Conservation (phyloP, 106 monocot genomes). For the Dendrobium chrysotoxum region DNA sequence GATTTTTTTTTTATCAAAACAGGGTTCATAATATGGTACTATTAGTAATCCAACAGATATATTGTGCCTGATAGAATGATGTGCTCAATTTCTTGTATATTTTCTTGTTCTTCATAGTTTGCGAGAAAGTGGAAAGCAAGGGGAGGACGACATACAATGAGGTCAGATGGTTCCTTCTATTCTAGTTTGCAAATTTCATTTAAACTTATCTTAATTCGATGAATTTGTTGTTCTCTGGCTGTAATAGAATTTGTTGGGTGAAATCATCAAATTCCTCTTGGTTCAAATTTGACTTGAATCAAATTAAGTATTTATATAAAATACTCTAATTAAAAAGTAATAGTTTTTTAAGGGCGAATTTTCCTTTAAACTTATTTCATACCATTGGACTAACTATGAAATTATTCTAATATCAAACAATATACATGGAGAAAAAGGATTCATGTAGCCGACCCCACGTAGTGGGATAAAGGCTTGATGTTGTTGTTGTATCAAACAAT, state of each 20-base stretch:
- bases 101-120: conserved; percentile 34
- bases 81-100: background rate
- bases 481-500: background rate
- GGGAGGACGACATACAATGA: conserved; percentile 82
- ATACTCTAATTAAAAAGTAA: background rate
- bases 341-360: background rate
- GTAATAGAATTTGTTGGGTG: background rate
- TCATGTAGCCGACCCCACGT: too few relatives aligned
- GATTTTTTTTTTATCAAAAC: background rate
- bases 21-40: background rate
- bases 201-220: background rate
- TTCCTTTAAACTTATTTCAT: background rate
- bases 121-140: conserved; percentile 82
- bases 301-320: background rate
- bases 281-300: background rate
- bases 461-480: too few relatives aligned
- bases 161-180: conserved; percentile 18
- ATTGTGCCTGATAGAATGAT: background rate
- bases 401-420: background rate
- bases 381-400: background rate
- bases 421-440: too few relatives aligned
- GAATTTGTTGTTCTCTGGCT: background rate
- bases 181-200: background rate
- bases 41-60: background rate
- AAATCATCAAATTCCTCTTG: background rate